Percentiles rank a stretch among this genome's conserved stretches.
Conservation (phyloP, 1,284 basidiomycete genomes). For the Boletus mariae region DNA sequence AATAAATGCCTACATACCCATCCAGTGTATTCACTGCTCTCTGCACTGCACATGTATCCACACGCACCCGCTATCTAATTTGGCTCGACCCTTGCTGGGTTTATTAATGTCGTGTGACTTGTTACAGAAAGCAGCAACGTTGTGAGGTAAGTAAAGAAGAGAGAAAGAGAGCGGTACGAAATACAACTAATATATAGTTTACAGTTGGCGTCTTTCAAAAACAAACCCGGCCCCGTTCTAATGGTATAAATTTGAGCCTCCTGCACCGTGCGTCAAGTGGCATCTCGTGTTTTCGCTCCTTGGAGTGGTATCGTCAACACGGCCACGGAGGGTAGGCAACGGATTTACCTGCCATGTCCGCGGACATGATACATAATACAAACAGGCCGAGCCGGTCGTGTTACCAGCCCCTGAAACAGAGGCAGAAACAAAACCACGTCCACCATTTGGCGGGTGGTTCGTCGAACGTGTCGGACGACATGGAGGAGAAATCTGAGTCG, state of each 20-base stretch:
- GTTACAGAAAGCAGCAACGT: background rate
- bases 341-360: constrained; percentile 16
- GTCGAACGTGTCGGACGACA: constrained; percentile 27
- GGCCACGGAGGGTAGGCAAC: background rate
- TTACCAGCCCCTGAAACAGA: constrained; percentile 29
- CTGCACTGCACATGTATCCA: constrained; percentile 22
- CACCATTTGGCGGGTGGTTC: constrained; percentile 25
- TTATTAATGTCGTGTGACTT: constrained; percentile 6
- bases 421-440: constrained; percentile 12
- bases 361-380: constrained; percentile 12
- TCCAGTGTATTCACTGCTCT: constrained; percentile 20
- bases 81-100: background rate
- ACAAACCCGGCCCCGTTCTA: background rate
- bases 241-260: background rate
- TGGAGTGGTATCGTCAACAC: background rate
- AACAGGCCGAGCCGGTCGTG: constrained; percentile 1
- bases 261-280: background rate
- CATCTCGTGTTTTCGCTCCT: background rate
- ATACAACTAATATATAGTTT: constrained; percentile 10
- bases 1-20: constrained; percentile 5
- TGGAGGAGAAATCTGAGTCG: constrained; percentile 26
- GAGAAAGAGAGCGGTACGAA: background rate
- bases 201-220: background rate
- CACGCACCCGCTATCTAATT: constrained; percentile 18
- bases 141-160: background rate